phyloP scores from a whole-genome alignment of 2,329 filamentous ascomycete genomes.

The Didymella arachidicola region DNA sequence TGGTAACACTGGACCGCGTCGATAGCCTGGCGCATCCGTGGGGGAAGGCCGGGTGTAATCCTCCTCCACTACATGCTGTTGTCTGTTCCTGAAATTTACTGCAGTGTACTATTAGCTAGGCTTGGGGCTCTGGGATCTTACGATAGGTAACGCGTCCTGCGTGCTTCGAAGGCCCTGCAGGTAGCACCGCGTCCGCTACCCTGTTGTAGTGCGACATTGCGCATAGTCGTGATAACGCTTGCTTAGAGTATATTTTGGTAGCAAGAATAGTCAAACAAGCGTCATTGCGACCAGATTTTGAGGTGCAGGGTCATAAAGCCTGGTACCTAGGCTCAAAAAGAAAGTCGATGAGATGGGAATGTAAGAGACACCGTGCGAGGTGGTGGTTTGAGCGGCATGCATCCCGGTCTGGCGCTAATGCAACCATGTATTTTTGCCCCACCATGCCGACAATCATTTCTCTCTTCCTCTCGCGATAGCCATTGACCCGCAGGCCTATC shows the following conservation, averaged over 20 bases:
- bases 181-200: constrained; percentile 9
- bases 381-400: background rate
- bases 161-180: constrained; percentile 2
- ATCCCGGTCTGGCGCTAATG: constrained; percentile 12
- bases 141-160: constrained; percentile 11
- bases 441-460: constrained; percentile 9
- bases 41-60: constrained; percentile 4
- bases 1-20: constrained; percentile 12
- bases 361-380: background rate
- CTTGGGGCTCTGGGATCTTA: constrained; percentile 8
- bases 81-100: constrained; percentile 5
- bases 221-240: constrained; percentile 3
- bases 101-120: constrained; percentile 6
- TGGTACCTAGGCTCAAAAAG: constrained; percentile 13
- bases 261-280: background rate
- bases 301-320: constrained; percentile 5
- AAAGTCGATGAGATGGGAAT: constrained; percentile 4
- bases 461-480: background rate
- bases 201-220: constrained; percentile 10
- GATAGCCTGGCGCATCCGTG: constrained; percentile 1
- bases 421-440: background rate
- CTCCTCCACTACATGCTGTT: background rate
- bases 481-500: constrained; percentile 6
- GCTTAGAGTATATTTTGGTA: background rate
- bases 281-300: constrained; percentile 2